A percentile compares a stretch with the other conserved stretches of the same genome.
phyloP scores from a whole-genome alignment of 345 rosid genomes.

The Adansonia digitata region DNA sequence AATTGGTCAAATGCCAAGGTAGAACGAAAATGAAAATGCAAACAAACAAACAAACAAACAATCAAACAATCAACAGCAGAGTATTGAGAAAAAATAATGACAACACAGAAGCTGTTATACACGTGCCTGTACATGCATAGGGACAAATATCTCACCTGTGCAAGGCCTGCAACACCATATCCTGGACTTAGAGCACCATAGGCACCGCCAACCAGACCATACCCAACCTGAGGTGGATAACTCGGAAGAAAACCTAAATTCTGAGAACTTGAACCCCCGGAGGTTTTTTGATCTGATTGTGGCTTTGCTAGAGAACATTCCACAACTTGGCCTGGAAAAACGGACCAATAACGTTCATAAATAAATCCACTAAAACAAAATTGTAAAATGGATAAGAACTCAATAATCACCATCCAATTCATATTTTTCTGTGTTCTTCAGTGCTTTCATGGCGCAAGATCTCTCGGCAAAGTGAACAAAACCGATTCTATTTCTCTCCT shows the following conservation, averaged over 20 bases:
- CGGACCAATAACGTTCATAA: background rate
- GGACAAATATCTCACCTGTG: constrained; percentile 40
- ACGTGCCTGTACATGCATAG: background rate
- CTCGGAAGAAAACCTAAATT: constrained; percentile 44
- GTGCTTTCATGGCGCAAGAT: constrained; percentile 61
- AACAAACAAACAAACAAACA: background rate
- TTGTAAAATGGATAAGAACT: background rate
- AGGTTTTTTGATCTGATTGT: constrained; percentile 56
- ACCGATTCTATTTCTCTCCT: constrained; percentile 59
- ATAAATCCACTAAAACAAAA: constrained; percentile 1
- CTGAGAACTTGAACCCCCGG: constrained; percentile 35
- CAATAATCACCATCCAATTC: constrained; percentile 52
- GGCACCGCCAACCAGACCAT: constrained; percentile 48
- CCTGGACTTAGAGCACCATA: constrained; percentile 50
- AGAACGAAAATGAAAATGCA: background rate
- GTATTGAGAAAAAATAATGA: background rate
- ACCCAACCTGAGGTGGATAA: constrained; percentile 50
- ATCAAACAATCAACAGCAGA: background rate
- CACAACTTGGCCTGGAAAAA: constrained; percentile 53
- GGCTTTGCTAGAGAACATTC: constrained; percentile 77
- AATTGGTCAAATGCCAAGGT: background rate
- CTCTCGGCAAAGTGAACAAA: constrained; percentile 70
- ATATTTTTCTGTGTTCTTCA: constrained; percentile 57
- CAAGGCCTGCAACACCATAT: constrained; percentile 49
- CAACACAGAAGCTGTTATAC: background rate